phyloP scores from a whole-genome alignment of 164 flowering plant genomes.

The Stephania japonica region DNA sequence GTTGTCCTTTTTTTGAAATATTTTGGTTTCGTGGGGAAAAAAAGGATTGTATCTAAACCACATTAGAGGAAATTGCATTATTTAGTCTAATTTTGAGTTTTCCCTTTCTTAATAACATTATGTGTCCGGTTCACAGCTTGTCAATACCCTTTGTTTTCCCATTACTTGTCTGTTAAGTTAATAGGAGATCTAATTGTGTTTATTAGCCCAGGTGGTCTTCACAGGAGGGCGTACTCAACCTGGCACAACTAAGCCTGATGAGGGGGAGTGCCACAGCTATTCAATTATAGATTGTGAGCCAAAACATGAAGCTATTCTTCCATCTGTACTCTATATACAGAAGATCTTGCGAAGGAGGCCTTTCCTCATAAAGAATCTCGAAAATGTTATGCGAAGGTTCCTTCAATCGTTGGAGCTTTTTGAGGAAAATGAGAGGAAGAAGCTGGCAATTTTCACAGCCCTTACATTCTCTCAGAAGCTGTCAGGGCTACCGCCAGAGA shows the following conservation, averaged over 20 bases:
- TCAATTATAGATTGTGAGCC: conserved; percentile 87
- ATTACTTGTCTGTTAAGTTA: neutral
- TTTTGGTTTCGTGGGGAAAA: too few relatives aligned
- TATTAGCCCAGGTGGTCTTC: conserved; percentile 67
- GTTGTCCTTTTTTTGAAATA: too few relatives aligned
- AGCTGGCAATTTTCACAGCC: conserved; percentile 94
- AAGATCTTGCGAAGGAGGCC: conserved; percentile 84
- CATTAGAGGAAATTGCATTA: too few relatives aligned
- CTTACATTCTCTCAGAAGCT: conserved; percentile 96
- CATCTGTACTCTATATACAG: conserved; percentile 88
- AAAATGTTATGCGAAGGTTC: conserved; percentile 94
- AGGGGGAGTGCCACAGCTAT: conserved; percentile 90
- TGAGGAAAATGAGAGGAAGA: conserved; percentile 93
- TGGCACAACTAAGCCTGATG: conserved; percentile 94
- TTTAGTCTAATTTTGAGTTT: too few relatives aligned
- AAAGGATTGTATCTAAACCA: too few relatives aligned
- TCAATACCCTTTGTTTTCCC: neutral
- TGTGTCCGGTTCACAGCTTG: neutral
- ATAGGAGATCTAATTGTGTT: conserved; percentile 5
- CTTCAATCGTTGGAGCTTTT: conserved; percentile 95
- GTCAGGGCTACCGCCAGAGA: conserved; percentile 96
- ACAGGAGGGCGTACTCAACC: conserved; percentile 97
- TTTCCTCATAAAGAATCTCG: conserved; percentile 93
- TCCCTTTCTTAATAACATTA: too few relatives aligned
- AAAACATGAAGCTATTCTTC: conserved; percentile 70